Conservation (phyloP, 495 filamentous ascomycete species). For the Lophiotrema nucula region DNA sequence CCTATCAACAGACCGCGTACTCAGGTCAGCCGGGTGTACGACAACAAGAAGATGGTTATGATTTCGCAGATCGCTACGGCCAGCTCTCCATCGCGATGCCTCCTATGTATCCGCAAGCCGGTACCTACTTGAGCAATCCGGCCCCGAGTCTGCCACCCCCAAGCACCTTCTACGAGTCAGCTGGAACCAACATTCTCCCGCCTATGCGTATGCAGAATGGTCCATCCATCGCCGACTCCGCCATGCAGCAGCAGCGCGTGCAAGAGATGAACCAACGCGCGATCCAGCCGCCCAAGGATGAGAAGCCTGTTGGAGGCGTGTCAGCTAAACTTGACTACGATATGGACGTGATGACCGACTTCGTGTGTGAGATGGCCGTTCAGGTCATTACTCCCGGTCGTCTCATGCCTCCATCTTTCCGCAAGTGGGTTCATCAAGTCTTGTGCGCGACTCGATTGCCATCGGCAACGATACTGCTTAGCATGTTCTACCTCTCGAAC, state of each 20-base stretch:
- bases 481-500: constrained; percentile 83
- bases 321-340: constrained; percentile 97
- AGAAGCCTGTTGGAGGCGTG: constrained; percentile 69
- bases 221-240: constrained; percentile 17
- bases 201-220: constrained; percentile 39
- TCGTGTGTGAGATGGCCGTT: constrained; percentile 90
- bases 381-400: constrained; percentile 70
- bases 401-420: constrained; percentile 71
- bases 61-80: constrained; percentile 39
- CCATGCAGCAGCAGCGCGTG: constrained; percentile 30
- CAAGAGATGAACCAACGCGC: constrained; percentile 32
- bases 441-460: constrained; percentile 91
- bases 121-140: constrained; percentile 29
- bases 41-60: constrained; percentile 39
- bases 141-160: constrained; percentile 32
- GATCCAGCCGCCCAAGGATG: constrained; percentile 38
- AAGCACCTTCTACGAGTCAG: constrained; percentile 37
- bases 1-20: constrained; percentile 38
- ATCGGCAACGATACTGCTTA: constrained; percentile 90
- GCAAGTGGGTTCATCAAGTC: constrained; percentile 93
- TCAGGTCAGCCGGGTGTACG: constrained; percentile 33
- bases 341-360: constrained; percentile 97
- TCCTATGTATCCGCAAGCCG: constrained; percentile 38
- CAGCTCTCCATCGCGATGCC: constrained; percentile 37
- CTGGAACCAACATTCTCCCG: constrained; percentile 39